Evolutionary conservation across 2,329 filamentous ascomycete species (phyloP).

Genomic region (Trichoderma atroviride): DNA sequence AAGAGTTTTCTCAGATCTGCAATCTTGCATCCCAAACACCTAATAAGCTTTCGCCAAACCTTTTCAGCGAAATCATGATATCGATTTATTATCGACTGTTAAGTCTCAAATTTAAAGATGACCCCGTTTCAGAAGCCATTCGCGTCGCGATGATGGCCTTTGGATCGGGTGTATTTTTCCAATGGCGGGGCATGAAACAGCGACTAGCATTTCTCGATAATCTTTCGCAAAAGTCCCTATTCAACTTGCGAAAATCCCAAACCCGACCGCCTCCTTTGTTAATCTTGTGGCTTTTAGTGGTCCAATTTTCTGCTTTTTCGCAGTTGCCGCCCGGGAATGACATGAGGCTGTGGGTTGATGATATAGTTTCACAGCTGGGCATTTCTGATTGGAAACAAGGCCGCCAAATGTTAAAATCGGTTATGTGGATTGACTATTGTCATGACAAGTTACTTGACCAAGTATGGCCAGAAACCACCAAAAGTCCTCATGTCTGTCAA

Average conservation of each 20-base stretch:
- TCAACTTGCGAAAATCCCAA: neutral
- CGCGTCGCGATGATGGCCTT: slow-evolving; percentile 29
- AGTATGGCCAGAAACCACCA: neutral
- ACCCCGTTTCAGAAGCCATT: slow-evolving; percentile 19
- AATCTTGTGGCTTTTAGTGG: neutral
- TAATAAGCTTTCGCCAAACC: slow-evolving; percentile 28
- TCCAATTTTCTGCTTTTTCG: neutral
- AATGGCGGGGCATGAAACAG: slow-evolving; percentile 30
- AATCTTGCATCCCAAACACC: slow-evolving; percentile 31
- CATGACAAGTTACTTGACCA: neutral
- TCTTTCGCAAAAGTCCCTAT: neutral
- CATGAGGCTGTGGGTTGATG: neutral
- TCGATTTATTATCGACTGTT: neutral
- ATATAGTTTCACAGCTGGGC: neutral
- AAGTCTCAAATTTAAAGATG: neutral
- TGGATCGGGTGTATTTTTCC: slow-evolving; percentile 28
- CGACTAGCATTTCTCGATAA: neutral
- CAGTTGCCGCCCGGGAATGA: neutral
- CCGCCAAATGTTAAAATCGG: slow-evolving; percentile 17
- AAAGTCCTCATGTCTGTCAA: neutral
- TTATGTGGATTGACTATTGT: slow-evolving; percentile 29
- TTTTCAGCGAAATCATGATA: slow-evolving; percentile 32
- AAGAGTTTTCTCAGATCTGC: slow-evolving; percentile 28
- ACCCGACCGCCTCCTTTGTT: neutral
- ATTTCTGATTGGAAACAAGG: slow-evolving; percentile 26